Percentiles rank a stretch among this genome's conserved stretches.
Evolutionary conservation across 345 rosid species (phyloP).

Genomic region (Lepidium didymum): DNA sequence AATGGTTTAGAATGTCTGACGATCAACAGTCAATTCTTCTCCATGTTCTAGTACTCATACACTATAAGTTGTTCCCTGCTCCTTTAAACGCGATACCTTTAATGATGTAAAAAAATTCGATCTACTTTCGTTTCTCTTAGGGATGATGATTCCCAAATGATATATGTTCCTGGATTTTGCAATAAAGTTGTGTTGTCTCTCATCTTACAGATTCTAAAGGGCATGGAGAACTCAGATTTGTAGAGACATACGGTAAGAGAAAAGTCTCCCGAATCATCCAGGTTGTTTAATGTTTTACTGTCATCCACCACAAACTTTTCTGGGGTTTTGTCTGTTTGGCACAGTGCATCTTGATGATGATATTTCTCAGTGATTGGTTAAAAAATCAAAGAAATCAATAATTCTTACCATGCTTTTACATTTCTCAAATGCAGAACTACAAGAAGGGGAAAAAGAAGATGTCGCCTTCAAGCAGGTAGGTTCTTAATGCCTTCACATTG

Average conservation of each 20-base stretch:
- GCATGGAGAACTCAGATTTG: slow-evolving; percentile 51
- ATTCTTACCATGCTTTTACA: neutral
- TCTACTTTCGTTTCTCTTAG: too few relatives aligned
- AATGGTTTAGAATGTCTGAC: neutral
- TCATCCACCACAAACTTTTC: neutral
- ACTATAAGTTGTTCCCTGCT: neutral
- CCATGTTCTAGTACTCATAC: neutral
- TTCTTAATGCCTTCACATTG: neutral
- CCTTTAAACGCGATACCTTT: neutral
- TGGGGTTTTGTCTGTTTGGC: neutral
- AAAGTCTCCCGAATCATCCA: neutral
- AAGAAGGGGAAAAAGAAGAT: slow-evolving; percentile 77
- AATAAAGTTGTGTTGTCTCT: neutral
- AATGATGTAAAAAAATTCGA: neutral
- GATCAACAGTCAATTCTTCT: neutral
- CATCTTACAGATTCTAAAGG: slow-evolving; percentile 53
- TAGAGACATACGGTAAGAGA: slow-evolving; percentile 73
- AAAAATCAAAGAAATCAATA: too few relatives aligned
- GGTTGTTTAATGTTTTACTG: neutral
- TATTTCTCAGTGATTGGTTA: neutral
- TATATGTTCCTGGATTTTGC: neutral
- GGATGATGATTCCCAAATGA: neutral
- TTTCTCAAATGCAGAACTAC: slow-evolving; percentile 48
- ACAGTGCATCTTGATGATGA: neutral
- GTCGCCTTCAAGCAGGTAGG: slow-evolving; percentile 80